Conservation (phyloP, 1,284 basidiomycete genomes). For the Ceratobasidium sp. region DNA sequence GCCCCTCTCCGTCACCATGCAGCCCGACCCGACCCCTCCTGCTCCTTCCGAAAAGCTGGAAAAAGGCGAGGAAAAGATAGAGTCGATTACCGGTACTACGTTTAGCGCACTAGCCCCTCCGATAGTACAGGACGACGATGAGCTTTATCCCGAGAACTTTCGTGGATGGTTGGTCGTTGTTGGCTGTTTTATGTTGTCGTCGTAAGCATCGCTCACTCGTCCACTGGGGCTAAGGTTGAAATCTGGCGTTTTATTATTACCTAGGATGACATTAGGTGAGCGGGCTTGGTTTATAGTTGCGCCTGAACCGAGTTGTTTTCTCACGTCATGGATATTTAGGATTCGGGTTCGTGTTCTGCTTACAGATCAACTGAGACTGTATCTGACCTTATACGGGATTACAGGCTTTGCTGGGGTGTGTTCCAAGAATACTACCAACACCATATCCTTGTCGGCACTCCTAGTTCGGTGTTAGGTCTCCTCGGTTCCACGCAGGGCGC, state of each 20-base stretch:
- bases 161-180: slow-evolving; percentile 50
- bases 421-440: slow-evolving; percentile 49
- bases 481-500: slow-evolving; percentile 47
- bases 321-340: slow-evolving; percentile 11
- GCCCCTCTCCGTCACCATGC: too few relatives aligned
- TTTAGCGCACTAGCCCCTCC: too few relatives aligned
- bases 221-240: background rate
- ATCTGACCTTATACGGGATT: slow-evolving; percentile 1
- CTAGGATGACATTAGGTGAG: slow-evolving; percentile 43
- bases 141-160: slow-evolving; percentile 49
- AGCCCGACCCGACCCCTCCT: too few relatives aligned
- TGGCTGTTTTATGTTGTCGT: slow-evolving; percentile 48
- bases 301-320: background rate
- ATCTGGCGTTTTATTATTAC: background rate
- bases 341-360: slow-evolving; percentile 25
- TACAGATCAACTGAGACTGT: background rate
- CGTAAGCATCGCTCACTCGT: slow-evolving; percentile 6
- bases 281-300: background rate
- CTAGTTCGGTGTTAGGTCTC: slow-evolving; percentile 46
- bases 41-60: background rate
- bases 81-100: background rate
- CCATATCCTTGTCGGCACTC: slow-evolving; percentile 45
- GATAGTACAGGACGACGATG: slow-evolving; percentile 45
- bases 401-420: slow-evolving; percentile 49
- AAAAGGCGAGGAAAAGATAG: slow-evolving; percentile 16